Evolutionary conservation across 1,139 yeast genomes (phyloP), one percentile per base, ranked within the genome.

Genomic region (Wickerhamomyces sp.): DNA sequence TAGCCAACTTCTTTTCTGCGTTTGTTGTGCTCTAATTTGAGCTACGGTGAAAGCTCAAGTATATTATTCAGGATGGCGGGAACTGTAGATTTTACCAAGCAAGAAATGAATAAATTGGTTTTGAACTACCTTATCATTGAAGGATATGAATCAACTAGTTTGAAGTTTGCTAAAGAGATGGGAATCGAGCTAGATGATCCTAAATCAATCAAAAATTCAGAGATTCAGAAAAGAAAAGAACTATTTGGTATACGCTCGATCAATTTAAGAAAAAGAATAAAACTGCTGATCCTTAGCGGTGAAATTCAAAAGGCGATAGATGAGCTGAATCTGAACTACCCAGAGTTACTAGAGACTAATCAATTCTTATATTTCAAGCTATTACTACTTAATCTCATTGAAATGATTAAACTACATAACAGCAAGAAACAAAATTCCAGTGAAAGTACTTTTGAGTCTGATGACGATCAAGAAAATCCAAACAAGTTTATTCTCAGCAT

Each of bases 351-450:
- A 21, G 84, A 78, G 46, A 61, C 70, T 26, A 76, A 77, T 49
- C 74, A 74, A 44, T 61, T 73, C 28, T 61, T 82, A n/a, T 81
- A 81, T 53, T 82, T 81, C 60, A 76, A 78, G 56, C 60, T 83
- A 30, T 59, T 81, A 38, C 65, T 85, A 38, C 61, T 82, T 42
- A 78, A 76, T 47, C 60, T 81, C 40, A 75, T 81, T 28, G 88
- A 81, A 56, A 78, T 77, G 76, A 80, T 81, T 26, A 58, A 85
- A 37, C 10, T 13, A 10, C 27, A 32, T 12, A 32, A 32, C n/a
- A 31, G 12, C 5, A 57, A 55, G 26, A 80, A 79, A 46, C 72
- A 74, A 38, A 45, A 40, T 15, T 10, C 16, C 16, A 28, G 16
- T 14, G 30, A 6, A 8, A 26, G n/a, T 10, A 13, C 9, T n/a